Conservation (phyloP, 768 basidiomycete genomes). For the Mycena galopus region DNA sequence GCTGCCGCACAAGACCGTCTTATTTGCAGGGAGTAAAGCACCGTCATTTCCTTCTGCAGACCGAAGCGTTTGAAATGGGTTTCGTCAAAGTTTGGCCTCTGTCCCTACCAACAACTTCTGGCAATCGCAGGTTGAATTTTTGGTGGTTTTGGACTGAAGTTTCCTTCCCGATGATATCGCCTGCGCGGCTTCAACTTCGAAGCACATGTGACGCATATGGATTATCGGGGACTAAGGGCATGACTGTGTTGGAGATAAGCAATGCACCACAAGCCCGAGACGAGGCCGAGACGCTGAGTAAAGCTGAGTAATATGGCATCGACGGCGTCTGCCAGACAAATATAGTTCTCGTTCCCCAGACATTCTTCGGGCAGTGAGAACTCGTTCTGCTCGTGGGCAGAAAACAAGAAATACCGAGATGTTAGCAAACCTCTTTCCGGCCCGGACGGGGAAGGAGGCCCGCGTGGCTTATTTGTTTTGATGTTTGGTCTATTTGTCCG, state of each 20-base stretch:
- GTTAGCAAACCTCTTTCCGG: too few relatives aligned
- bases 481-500: too few relatives aligned
- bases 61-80: neutral
- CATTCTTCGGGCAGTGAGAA: too few relatives aligned
- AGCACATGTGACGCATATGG: conserved; percentile 8
- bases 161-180: conserved; percentile 11
- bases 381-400: too few relatives aligned
- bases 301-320: neutral
- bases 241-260: neutral
- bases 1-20: conserved; percentile 1
- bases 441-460: too few relatives aligned
- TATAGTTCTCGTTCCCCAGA: too few relatives aligned
- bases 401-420: too few relatives aligned
- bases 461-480: too few relatives aligned
- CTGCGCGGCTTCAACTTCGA: neutral
- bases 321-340: too few relatives aligned
- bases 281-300: neutral
- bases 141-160: neutral
- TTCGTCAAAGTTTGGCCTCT: conserved; percentile 4
- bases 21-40: conserved; percentile 11
- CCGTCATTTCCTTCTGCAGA: conserved; percentile 7
- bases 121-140: neutral
- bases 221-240: neutral
- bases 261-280: neutral
- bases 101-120: conserved; percentile 11